Evolutionary conservation across 768 basidiomycete genomes (phyloP), one percentile per base, ranked within the genome.

Genomic region (Pleurotus platypus): DNA sequence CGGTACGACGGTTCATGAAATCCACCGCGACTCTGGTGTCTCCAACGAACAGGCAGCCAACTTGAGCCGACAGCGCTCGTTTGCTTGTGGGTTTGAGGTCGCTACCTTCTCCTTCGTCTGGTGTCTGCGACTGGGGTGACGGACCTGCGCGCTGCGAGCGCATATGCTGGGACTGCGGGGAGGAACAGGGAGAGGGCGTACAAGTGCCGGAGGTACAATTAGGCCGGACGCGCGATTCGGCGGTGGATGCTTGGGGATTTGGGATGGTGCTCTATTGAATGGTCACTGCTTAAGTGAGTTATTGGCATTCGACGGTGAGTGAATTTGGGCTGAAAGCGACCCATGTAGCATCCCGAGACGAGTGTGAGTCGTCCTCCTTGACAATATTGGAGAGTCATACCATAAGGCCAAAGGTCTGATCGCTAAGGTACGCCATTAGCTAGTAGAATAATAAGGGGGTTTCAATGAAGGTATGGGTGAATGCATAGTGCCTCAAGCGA

Each of bases 171-270:
- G 27, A 27, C 49, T n/a, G 53, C 53, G 40, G 47, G 62, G 35
- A 55, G 24, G 40, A 39, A 40, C 40, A 56, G n/a, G 8, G 18
- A 3, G 49, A 55, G 42, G 54, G 49, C 8, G 58, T 56, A 27
- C 49, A 57, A 27, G 81, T 84, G 4, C 84, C 85, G 1, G 84
- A 86, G 60, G 58, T 81, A 0, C 58, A 83, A 9, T 68, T 85
- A 7, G 79, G 79, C 0, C 86, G 85, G 85, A 63, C 70, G 13
- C 77, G 81, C 53, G 79, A 82, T 60, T 69, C 63, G 20, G 69
- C 75, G 12, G 81, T 81, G 16, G 85, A 87, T 65, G 78, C 75
- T 60, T 87, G 85, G 84, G 77, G 78, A 0, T 83, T 85, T 59
- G 85, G 84, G 4, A 63, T 79, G 62, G 56, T 82, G 37, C 55